Percentiles rank a stretch among this genome's conserved stretches.
phyloP scores from a whole-genome alignment of 305 asterid genomes.

The Solanum hybrid region DNA sequence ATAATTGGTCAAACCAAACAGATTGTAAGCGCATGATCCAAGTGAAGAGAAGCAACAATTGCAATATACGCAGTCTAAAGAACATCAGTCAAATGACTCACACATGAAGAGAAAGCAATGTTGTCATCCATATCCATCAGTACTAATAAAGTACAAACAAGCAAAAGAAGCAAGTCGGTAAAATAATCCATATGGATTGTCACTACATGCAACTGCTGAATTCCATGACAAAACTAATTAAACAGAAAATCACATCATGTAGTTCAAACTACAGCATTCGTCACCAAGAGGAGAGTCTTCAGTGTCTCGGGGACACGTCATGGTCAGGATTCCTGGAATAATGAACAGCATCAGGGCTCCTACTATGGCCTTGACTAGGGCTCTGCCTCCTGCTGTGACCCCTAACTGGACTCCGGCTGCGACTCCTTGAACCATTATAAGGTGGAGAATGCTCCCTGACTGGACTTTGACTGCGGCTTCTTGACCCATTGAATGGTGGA shows the following conservation, averaged over 20 bases:
- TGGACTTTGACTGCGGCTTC: slow-evolving; percentile 71
- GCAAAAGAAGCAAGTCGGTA: not conserved
- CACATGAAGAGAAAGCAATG: not conserved
- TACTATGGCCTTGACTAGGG: slow-evolving; percentile 27
- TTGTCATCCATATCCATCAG: not conserved
- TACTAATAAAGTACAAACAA: not conserved
- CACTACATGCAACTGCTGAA: not conserved
- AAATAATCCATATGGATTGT: not conserved
- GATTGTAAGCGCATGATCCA: not conserved
- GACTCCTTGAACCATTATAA: slow-evolving; percentile 12
- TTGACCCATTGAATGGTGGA: slow-evolving; percentile 44
- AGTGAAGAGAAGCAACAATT: not conserved
- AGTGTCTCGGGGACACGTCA: slow-evolving; percentile 44
- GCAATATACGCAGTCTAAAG: not conserved
- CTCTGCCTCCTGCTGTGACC: slow-evolving; percentile 14
- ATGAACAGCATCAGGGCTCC: slow-evolving; percentile 27
- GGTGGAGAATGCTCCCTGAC: slow-evolving; percentile 20
- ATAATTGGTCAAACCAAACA: not conserved
- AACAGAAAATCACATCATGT: not conserved
- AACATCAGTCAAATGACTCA: not conserved
- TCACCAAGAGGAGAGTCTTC: not conserved
- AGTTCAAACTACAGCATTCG: not conserved
- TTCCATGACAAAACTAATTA: not conserved
- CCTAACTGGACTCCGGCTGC: slow-evolving; percentile 10
- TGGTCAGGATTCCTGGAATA: slow-evolving; percentile 28